Evolutionary conservation across 2,329 filamentous ascomycete species (phyloP), one percentile per base, ranked within the genome.

Genomic region (Penicillium griseofulvum): DNA sequence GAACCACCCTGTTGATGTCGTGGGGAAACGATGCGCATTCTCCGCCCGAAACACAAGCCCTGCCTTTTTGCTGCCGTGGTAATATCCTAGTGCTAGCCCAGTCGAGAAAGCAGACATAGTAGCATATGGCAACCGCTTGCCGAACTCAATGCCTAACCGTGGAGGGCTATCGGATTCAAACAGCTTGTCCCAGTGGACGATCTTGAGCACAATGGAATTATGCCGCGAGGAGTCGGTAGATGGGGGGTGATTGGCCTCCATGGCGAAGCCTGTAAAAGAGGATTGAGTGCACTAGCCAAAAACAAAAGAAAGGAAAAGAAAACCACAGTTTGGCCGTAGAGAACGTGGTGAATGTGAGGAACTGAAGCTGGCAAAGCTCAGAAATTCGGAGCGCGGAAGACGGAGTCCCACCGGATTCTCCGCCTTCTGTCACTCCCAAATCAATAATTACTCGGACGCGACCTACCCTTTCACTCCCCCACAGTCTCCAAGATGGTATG

Each of bases 21-120:
- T 86, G 19, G 94, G 94, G 59, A 97, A 85, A 62, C 93, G 89
- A 79, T 99, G 94, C 1, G 94, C 91, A 70, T 99, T 96, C 76
- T 99, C 94, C 57, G 94, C 94, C 52, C 93, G 88, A 78, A 97
- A 99, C 37, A 89, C 88, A 55, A 96, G 81, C 49, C 89, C 87
- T 0, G 90, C 84, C 70, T 83, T 86, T 68, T 86, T 86, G 55
- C 86, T 87, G 24, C 90, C 91, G 53, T 91, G 85, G 7, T 85
- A 80, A 17, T 87, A 78, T 26, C 91, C 92, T 12, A 96, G 78
- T 1, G 77, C 78, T 69, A 89, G 80, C 51, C 91, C 90, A n/a
- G 87, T 78, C 4, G 83, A 65, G 62, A 89, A 89, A 7, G 87
- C 85, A 26, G 85, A 76, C 11, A 81, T 59, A 3, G 85, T 80